phyloP scores from a whole-genome alignment of 805 yeast species.

The Candida coquimbonensis region DNA sequence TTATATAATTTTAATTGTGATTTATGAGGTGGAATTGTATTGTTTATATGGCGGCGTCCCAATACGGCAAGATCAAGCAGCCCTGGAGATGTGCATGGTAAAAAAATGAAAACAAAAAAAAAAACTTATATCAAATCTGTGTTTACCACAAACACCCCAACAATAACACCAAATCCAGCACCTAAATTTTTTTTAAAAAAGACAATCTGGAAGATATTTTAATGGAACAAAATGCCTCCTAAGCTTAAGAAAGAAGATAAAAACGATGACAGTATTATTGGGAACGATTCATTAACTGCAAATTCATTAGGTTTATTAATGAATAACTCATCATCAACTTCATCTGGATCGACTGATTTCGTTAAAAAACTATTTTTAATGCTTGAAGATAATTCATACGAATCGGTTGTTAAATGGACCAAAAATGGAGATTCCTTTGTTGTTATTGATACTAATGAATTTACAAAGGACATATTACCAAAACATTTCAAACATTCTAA shows the following conservation, averaged over 20 bases:
- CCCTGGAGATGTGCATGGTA: no score
- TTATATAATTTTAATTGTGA: no score
- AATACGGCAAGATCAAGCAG: no score
- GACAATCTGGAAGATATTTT: background rate
- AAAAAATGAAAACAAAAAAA: no score
- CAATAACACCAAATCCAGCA: no score
- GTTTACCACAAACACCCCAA: no score
- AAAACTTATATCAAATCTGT: no score
- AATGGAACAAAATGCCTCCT: conserved; percentile 11
- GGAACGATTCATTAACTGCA: background rate
- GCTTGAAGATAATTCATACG: conserved; percentile 76
- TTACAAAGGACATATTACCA: conserved; percentile 83
- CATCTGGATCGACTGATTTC: conserved; percentile 61
- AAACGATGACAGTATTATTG: background rate
- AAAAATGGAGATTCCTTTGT: conserved; percentile 80
- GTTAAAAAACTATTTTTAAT: conserved; percentile 75
- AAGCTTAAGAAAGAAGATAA: conserved; percentile 9
- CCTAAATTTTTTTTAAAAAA: background rate
- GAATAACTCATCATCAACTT: conserved; percentile 21
- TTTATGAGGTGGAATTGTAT: no score
- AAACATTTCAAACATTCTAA: conserved; percentile 91
- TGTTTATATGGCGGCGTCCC: no score
- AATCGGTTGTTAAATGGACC: conserved; percentile 80
- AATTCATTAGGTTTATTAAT: conserved; percentile 15
- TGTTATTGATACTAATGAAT: conserved; percentile 83